phyloP scores from a whole-genome alignment of 1,284 basidiomycete species.

The Fomitopsis palustris region DNA sequence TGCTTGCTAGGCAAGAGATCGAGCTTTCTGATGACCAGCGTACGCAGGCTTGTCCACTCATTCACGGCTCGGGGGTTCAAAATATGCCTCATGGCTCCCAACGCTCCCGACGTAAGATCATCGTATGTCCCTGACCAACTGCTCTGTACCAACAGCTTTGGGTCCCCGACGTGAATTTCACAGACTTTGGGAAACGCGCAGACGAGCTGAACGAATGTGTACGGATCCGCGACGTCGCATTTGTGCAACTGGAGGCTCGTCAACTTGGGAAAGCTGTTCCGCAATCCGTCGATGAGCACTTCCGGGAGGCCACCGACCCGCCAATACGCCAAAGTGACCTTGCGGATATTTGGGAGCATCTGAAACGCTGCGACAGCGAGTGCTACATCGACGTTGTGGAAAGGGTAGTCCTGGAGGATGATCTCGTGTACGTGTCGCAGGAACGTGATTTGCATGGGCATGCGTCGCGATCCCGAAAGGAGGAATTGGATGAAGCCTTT shows the following conservation, averaged over 20 bases:
- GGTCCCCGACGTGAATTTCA: background rate
- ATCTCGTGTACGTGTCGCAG: background rate
- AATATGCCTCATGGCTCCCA: background rate
- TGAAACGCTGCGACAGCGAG: background rate
- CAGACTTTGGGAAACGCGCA: background rate
- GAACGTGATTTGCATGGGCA: background rate
- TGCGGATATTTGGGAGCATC: background rate
- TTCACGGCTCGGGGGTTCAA: background rate
- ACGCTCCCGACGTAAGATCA: background rate
- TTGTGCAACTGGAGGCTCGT: background rate
- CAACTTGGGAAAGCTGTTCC: background rate
- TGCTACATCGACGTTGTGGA: background rate
- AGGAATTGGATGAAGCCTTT: background rate
- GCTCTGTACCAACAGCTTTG: background rate
- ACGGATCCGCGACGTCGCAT: background rate
- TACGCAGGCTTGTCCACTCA: background rate
- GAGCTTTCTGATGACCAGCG: background rate
- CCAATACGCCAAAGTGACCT: background rate
- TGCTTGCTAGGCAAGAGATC: background rate
- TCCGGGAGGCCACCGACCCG: background rate
- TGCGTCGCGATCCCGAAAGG: background rate
- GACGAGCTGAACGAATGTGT: background rate
- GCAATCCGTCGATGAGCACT: background rate
- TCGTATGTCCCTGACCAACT: too few relatives aligned
- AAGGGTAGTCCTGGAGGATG: slow-evolving; percentile 1